phyloP scores from a whole-genome alignment of 2,329 filamentous ascomycete genomes.

The Penicillium sp. region DNA sequence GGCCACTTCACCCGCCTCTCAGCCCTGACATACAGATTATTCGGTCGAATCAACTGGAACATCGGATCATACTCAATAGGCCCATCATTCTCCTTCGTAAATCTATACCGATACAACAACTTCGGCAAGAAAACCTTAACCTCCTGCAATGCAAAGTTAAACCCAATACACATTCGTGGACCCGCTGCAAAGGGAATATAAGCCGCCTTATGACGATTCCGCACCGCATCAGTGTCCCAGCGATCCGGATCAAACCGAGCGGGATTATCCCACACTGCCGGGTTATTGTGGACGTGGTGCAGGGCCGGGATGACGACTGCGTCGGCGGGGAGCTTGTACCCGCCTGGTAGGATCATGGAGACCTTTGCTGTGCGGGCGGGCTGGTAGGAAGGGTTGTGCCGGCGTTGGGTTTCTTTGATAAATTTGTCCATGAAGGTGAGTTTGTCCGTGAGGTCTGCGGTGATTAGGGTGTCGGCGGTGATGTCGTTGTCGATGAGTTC shows the following conservation, averaged over 20 bases:
- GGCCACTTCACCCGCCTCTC: constrained; percentile 31
- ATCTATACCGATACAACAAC: constrained; percentile 61
- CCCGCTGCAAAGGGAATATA: constrained; percentile 64
- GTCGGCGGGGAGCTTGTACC: constrained; percentile 58
- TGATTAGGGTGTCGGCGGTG: constrained; percentile 47
- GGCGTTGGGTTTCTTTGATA: constrained; percentile 63
- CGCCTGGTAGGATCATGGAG: constrained; percentile 61
- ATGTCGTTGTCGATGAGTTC: constrained; percentile 57
- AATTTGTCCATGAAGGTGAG: constrained; percentile 49
- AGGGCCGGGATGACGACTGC: constrained; percentile 56
- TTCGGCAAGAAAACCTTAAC: constrained; percentile 59
- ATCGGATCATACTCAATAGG: constrained; percentile 45
- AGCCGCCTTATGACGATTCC: constrained; percentile 52
- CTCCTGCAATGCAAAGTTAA: constrained; percentile 65
- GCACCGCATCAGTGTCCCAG: constrained; percentile 57
- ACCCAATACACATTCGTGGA: constrained; percentile 61
- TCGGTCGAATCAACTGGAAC: constrained; percentile 31
- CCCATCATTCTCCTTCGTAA: constrained; percentile 52
- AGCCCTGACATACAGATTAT: constrained; percentile 29
- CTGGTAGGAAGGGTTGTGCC: constrained; percentile 64
- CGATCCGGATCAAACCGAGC: constrained; percentile 60
- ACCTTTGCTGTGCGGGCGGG: constrained; percentile 59
- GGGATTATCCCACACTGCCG: constrained; percentile 60
- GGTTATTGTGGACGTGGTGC: constrained; percentile 53
- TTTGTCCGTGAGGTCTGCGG: constrained; percentile 50